Evolutionary conservation across 148 eudicot genomes (phyloP), one percentile per base, ranked within the genome.

Genomic region (Dysphania ambrosioides): DNA sequence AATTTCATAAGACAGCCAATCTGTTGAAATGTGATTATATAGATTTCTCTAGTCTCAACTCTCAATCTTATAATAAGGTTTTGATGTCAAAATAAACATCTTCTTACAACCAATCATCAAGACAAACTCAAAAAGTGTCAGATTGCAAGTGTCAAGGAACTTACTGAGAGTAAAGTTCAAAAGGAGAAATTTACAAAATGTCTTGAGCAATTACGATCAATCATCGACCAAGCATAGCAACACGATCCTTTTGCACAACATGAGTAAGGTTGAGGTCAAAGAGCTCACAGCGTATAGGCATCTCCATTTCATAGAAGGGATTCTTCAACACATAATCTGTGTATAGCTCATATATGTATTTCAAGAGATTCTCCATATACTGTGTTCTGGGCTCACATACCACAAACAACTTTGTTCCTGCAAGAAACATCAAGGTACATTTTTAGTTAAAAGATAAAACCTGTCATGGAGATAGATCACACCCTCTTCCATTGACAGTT

Each of bases 231-330:
- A 94, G 72, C 77, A 88, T 77, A n/a, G 87, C 84, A 59, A 91
- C 89, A 8, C 96, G 93, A 77, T 91, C 97, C 77, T 88, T 94
- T 75, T 83, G 97, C 65, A 94, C 87, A 26, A 90, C 92, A 72
- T 91, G 97, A 21, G 93, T 72, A 62, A 94, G 83, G 79, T 90
- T 91, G 72, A 88, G 82, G 72, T 91, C 98, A 63, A 94, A 94
- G 53, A 90, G 93, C 88, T 94, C 98, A 72, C 98, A 94, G 13
- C 98, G 86, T 58, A 94, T 94, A 26, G 98, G 98, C 98, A 94
- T 94, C 84, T 94, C 98, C 96, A 94, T 90, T 75, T 94, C 97
- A 78, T 91, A 94, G 81, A 91, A 94, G 16, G 98, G 97, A 69
- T 91, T 94, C 86, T 94, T 94, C 85, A 91, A 70, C 35, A 92